Evolutionary conservation across 768 basidiomycete species (phyloP), one percentile per base, ranked within the genome.

Genomic region (Podaxis sp.): DNA sequence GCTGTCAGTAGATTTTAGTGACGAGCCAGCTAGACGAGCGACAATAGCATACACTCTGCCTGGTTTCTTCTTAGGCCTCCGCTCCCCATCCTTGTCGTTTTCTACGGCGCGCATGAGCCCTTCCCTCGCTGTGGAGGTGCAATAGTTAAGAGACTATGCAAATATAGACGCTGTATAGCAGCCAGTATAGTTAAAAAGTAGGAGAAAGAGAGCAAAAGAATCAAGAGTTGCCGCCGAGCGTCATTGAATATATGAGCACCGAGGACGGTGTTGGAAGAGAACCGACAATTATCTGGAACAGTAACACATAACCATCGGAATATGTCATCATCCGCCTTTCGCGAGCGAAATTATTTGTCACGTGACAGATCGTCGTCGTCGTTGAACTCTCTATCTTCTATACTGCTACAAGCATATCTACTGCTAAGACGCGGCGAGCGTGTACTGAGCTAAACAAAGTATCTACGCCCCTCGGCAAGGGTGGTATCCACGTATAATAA

Each of bases 1-100:
- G 24, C 81, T 83, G 86, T 53, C 10, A 2, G 81, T 84, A 67
- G 79, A 78, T 66, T 44, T 64, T 36, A 62, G 44, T 50, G 24
- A 50, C 33, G 38, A 33, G 28, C 26, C 30, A 53, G 26, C 1
- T 61, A n/a, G 20, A 33, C 22, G 10, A 44, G 28, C 24, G 11
- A 49, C 36, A 65, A 55, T 58, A 62, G 69, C 74, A 61, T 67
- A 75, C 74, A 70, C 69, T 53, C 74, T 69, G 46, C 74, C 74
- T 58, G 74, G 74, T 49, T 73, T 73, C 66, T 71, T 72, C 64
- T 61, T 73, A 49, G 68, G 67, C 67, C 67, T 72, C 44, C 64
- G 68, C 58, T 67, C 64, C 57, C 64, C 65, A 12, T 67, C 71
- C 62, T 72, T 75, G 17, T 72, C 69, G 37, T 62, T 66, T 5